Evolutionary conservation across 208 protist species (phyloP).

Genomic region (Perkinsela sp.): DNA sequence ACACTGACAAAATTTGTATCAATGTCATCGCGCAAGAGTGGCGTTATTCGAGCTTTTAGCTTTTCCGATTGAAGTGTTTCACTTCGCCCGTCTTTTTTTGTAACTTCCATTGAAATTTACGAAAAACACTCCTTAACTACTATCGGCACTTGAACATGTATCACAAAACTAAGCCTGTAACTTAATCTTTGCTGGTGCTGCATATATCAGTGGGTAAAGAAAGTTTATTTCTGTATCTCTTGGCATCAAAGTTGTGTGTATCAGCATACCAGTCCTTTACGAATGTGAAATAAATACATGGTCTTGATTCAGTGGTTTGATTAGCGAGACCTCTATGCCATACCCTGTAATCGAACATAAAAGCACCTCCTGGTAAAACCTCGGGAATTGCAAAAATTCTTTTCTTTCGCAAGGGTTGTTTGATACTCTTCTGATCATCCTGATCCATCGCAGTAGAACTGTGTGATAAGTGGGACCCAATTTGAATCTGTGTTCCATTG

Average conservation of each 20-base stretch:
- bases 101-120: slow-evolving; percentile 8
- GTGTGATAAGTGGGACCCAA: neutral
- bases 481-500: neutral
- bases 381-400: neutral
- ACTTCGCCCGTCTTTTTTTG: slow-evolving; percentile 25
- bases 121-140: no score
- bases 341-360: neutral
- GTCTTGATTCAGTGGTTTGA: neutral
- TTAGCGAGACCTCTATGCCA: neutral
- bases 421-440: no score
- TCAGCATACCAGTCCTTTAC: neutral
- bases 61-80: slow-evolving; percentile 22
- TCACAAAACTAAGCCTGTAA: no score
- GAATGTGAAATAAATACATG: slow-evolving; percentile 1
- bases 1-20: slow-evolving; percentile 25
- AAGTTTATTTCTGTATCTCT: neutral
- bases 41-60: slow-evolving; percentile 17
- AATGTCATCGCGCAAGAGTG: slow-evolving; percentile 12
- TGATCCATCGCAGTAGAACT: no score
- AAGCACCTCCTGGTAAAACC: neutral
- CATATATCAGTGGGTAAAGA: neutral
- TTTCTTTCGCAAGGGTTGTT: no score
- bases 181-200: no score
- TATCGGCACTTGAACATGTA: no score
- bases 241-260: neutral